A percentile compares a stretch with the other conserved stretches of the same genome.
Evolutionary conservation across 2,329 filamentous ascomycete species (phyloP).

Genomic region (Epichloe sp.): DNA sequence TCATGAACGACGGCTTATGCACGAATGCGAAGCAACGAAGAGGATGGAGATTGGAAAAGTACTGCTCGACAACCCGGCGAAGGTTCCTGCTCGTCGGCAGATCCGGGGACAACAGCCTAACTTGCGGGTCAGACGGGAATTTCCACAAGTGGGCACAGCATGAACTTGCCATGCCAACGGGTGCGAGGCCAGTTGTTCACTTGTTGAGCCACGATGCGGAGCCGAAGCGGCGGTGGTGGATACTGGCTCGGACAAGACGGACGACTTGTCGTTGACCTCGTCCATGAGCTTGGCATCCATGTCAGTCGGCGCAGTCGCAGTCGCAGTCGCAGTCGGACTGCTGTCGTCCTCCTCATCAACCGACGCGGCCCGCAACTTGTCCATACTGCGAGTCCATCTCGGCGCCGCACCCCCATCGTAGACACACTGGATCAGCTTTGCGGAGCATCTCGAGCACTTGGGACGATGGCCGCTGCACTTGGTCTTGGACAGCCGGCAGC

Average conservation of each 20-base stretch:
- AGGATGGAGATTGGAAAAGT: constrained; percentile 27
- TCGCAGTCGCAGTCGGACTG: background rate
- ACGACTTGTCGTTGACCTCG: background rate
- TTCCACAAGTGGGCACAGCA: too few species aligned
- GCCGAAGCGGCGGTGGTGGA: background rate
- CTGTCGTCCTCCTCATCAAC: background rate
- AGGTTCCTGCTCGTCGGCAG: constrained; percentile 22
- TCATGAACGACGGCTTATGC: constrained; percentile 26
- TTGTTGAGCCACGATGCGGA: background rate
- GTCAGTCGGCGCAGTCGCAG: background rate
- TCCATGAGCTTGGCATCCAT: background rate
- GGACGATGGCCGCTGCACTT: constrained; percentile 29
- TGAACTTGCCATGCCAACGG: constrained; percentile 4
- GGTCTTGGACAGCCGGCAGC: constrained; percentile 27
- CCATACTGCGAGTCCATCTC: constrained; percentile 23
- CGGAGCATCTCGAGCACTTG: constrained; percentile 22
- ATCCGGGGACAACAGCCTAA: constrained; percentile 20
- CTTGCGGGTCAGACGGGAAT: background rate
- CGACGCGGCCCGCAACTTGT: constrained; percentile 7
- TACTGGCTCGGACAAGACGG: background rate
- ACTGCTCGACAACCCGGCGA: constrained; percentile 23
- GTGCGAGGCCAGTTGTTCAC: background rate
- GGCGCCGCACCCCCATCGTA: constrained; percentile 26
- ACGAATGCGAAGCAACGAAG: constrained; percentile 28
- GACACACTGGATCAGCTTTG: constrained; percentile 22